These are phyloP conservation scores for Thymus mandschuricus DNA, from an alignment of 257 asterid genomes.

Conservation along the genomic window DNA sequence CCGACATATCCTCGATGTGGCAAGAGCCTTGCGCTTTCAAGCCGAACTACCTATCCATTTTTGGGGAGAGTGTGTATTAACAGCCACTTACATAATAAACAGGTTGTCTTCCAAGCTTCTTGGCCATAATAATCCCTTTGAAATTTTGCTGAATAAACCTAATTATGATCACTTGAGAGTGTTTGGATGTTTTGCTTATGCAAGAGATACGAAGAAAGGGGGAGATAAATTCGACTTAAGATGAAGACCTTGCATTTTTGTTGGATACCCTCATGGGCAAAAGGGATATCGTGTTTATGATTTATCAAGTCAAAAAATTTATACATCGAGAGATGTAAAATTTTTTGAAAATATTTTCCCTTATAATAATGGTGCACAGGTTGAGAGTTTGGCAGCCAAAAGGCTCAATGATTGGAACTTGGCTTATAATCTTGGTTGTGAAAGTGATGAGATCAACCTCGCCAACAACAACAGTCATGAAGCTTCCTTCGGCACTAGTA, in stretches of 20 bases:
- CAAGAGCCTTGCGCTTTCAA: background rate
- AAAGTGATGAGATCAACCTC: no score
- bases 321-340: no score
- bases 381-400: no score
- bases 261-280: no score
- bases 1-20: background rate
- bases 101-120: background rate
- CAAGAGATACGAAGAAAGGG: background rate
- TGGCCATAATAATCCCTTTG: background rate
- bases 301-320: no score
- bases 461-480: no score
- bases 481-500: no score
- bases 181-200: background rate
- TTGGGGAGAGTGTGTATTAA: background rate
- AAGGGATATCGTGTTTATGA: no score
- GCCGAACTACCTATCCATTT: background rate
- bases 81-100: background rate
- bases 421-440: no score
- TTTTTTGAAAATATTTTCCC: no score
- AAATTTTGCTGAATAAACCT: background rate
- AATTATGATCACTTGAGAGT: background rate
- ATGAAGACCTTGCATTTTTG: background rate
- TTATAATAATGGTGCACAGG: no score
- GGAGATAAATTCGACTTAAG: background rate
- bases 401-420: no score